These are phyloP conservation scores for Nicotiana benthamiana DNA, from an alignment of 257 asterid genomes.

Conservation along the genomic window DNA sequence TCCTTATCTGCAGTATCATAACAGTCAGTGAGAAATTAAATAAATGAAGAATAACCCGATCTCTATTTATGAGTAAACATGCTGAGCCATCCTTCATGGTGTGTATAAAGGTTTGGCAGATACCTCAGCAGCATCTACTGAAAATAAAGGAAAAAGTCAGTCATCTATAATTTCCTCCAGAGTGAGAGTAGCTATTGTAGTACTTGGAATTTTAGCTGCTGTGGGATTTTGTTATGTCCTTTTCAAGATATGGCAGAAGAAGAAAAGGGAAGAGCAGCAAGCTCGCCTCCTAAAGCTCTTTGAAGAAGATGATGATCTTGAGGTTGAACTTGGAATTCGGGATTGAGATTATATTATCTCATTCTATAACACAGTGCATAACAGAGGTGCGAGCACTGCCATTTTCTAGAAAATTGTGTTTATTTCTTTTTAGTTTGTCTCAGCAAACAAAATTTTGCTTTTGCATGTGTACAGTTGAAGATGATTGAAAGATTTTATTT, in stretches of 20 bases:
- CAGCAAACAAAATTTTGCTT: not conserved
- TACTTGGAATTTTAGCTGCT: slow-evolving; percentile 35
- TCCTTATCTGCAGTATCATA: not conserved
- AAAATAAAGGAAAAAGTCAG: slow-evolving; percentile 5
- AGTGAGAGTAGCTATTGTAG: slow-evolving; percentile 24
- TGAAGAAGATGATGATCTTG: slow-evolving; percentile 85
- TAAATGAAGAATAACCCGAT: not conserved
- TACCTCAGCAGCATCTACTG: slow-evolving; percentile 30
- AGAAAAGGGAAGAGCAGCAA: slow-evolving; percentile 76
- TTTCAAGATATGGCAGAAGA: slow-evolving; percentile 75
- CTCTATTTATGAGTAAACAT: not conserved
- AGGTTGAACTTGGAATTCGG: slow-evolving; percentile 79
- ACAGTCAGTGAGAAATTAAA: not conserved
- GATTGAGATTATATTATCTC: slow-evolving; percentile 32
- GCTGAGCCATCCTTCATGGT: not conserved
- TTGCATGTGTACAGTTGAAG: not conserved
- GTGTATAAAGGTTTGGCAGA: slow-evolving; percentile 47
- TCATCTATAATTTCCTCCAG: slow-evolving; percentile 32
- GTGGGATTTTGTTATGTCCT: slow-evolving; percentile 44
- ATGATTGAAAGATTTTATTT: not conserved
- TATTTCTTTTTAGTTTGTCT: not conserved
- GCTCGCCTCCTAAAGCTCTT: slow-evolving; percentile 86
- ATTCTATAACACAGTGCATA: not conserved
- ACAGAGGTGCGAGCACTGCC: not conserved
- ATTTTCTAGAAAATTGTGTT: not conserved